Percentiles rank a stretch among this genome's conserved stretches.
Conservation (phyloP, 2,329 filamentous ascomycete genomes). For the Sporothrix dimorphospora region DNA sequence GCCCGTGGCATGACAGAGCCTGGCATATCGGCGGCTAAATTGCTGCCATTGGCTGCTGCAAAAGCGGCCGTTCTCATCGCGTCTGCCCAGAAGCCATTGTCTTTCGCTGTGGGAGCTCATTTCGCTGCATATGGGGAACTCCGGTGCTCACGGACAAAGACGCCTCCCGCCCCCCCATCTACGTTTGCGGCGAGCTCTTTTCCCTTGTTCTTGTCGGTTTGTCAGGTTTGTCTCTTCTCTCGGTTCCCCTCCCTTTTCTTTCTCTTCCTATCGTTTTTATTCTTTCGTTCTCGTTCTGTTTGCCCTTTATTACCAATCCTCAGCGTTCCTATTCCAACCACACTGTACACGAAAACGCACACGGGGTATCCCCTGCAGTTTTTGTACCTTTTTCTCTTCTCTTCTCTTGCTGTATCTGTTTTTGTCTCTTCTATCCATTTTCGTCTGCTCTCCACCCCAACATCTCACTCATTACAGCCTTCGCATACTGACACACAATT, state of each 20-base stretch:
- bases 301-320: neutral
- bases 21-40: conserved; percentile 28
- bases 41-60: conserved; percentile 24
- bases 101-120: conserved; percentile 34
- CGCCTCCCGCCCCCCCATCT: conserved; percentile 10
- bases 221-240: neutral
- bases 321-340: neutral
- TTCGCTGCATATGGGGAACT: conserved; percentile 37
- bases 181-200: neutral
- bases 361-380: neutral
- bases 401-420: neutral
- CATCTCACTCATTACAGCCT: neutral
- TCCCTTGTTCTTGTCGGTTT: neutral
- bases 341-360: neutral
- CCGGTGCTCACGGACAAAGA: conserved; percentile 33
- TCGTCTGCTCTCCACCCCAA: neutral
- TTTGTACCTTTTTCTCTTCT: neutral
- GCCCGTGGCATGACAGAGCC: conserved; percentile 10
- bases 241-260: neutral
- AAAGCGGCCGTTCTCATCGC: conserved; percentile 7
- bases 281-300: neutral
- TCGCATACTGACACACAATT: neutral
- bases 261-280: neutral
- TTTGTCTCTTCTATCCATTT: neutral
- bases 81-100: conserved; percentile 20